phyloP scores from a whole-genome alignment of 208 protist genomes.

The Acanthamoeba healyi region DNA sequence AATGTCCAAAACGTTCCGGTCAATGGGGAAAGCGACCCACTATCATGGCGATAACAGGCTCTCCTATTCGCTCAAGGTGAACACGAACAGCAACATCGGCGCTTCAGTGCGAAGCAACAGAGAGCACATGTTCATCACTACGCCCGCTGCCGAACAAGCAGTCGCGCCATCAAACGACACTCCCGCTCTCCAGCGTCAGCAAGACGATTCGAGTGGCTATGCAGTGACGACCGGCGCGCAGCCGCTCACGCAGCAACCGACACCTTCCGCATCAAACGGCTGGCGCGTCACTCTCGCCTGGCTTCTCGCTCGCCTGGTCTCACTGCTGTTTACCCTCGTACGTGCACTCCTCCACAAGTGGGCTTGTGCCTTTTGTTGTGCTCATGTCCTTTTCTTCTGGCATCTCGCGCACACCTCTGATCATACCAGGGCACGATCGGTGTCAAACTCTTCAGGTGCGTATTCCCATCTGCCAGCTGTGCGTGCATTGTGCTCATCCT shows the following conservation, averaged over 20 bases:
- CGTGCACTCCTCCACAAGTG: too few relatives aligned
- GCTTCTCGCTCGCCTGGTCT: not conserved
- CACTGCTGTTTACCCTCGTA: not conserved
- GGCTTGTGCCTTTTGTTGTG: not conserved
- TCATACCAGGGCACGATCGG: not conserved
- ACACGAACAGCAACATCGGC: not conserved
- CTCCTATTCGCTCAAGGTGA: conserved; percentile 41
- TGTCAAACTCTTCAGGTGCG: not conserved
- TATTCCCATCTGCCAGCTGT: too few relatives aligned
- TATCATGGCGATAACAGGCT: conserved; percentile 36
- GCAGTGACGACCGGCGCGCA: not conserved
- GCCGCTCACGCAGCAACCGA: not conserved
- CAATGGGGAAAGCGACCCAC: conserved; percentile 28
- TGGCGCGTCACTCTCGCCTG: not conserved
- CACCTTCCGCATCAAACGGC: not conserved
- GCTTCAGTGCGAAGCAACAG: not conserved
- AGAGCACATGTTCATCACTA: not conserved
- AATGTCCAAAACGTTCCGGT: not conserved
- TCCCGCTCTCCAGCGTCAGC: not conserved
- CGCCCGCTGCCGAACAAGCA: not conserved
- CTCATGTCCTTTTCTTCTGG: not conserved
- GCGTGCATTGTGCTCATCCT: too few relatives aligned
- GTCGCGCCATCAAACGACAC: not conserved
- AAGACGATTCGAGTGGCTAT: not conserved
- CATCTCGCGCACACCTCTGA: too few relatives aligned